Evolutionary conservation across 2,329 filamentous ascomycete genomes (phyloP).

Genomic region (Massarina eburnea): DNA sequence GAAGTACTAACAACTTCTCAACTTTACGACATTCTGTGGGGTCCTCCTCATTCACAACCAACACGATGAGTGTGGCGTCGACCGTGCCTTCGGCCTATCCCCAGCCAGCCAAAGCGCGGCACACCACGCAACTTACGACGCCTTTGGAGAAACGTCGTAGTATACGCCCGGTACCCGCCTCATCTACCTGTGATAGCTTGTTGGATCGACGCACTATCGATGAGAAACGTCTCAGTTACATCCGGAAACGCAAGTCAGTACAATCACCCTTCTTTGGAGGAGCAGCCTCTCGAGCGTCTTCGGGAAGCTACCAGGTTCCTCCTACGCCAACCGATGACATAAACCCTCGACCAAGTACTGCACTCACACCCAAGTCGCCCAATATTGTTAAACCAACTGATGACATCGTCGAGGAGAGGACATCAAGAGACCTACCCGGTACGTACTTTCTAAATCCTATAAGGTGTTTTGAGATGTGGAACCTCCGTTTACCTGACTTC

Average conservation of each 20-base stretch:
- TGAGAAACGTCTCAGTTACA: slow-evolving; percentile 47
- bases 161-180: slow-evolving; percentile 41
- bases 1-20: slow-evolving; percentile 28
- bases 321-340: slow-evolving; percentile 19
- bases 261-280: slow-evolving; percentile 45
- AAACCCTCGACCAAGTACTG: slow-evolving; percentile 7
- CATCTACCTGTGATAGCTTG: slow-evolving; percentile 36
- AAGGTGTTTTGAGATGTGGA: no score
- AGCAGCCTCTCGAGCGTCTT: slow-evolving; percentile 31
- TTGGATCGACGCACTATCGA: slow-evolving; percentile 41
- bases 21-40: slow-evolving; percentile 34
- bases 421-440: slow-evolving; percentile 13
- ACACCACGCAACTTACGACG: slow-evolving; percentile 27
- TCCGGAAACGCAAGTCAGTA: slow-evolving; percentile 44
- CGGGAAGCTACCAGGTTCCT: slow-evolving; percentile 29
- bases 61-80: slow-evolving; percentile 45
- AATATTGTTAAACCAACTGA: slow-evolving; percentile 22
- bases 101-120: slow-evolving; percentile 28
- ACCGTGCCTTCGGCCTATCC: slow-evolving; percentile 43
- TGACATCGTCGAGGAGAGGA: slow-evolving; percentile 12
- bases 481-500: no score
- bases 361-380: slow-evolving; percentile 9
- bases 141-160: slow-evolving; percentile 41
- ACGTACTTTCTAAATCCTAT: not conserved
- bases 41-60: slow-evolving; percentile 41